Conservation (phyloP, 176 grass and related monocot genomes). For the Bolboschoenus planiculmis region DNA sequence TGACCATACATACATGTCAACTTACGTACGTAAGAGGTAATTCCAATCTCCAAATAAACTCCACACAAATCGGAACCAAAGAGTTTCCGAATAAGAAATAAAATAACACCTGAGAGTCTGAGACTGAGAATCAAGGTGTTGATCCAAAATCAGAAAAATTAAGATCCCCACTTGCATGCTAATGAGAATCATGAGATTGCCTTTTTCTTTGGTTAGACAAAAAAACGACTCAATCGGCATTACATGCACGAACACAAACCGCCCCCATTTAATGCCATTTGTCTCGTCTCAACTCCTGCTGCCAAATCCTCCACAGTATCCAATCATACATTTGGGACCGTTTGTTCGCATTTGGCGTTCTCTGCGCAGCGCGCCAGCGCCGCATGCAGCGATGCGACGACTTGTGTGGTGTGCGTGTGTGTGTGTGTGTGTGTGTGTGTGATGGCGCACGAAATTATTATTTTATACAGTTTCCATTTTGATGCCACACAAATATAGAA, state of each 20-base stretch:
- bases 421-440: neutral
- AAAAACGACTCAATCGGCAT: neutral
- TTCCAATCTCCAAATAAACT: conserved; percentile 8
- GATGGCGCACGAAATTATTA: neutral
- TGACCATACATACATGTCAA: neutral
- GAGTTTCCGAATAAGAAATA: neutral
- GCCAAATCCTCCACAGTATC: neutral
- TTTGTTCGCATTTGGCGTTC: neutral
- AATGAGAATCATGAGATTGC: neutral
- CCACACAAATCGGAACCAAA: neutral
- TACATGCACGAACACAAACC: neutral
- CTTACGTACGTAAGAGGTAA: neutral
- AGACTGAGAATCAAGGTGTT: neutral
- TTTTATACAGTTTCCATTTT: neutral
- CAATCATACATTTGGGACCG: conserved; percentile 4
- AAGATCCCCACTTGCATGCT: neutral
- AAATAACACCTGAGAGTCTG: neutral
- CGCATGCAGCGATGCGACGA: neutral
- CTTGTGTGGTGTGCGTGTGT: neutral
- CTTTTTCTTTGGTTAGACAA: neutral
- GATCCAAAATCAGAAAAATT: conserved; percentile 6
- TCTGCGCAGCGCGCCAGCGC: neutral
- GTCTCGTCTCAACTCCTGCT: neutral
- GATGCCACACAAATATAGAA: neutral
- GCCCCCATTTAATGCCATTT: conserved; percentile 16